Conservation (phyloP, 73 alveolate genomes). For the Paramecium tetraurelia region DNA sequence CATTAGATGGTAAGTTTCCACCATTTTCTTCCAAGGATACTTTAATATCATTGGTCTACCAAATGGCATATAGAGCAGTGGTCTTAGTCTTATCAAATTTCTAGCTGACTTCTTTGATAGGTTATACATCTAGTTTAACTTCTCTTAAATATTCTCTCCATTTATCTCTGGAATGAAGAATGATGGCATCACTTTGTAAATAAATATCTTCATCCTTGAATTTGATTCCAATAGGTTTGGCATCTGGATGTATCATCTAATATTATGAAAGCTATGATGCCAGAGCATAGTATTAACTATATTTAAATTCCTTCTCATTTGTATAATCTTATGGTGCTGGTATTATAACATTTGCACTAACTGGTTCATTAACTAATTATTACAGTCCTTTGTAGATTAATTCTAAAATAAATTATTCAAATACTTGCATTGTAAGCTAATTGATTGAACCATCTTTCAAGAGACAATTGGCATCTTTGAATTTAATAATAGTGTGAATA, state of each 20-base stretch:
- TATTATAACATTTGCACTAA: neutral
- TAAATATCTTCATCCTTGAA: conserved; percentile 30
- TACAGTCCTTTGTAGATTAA: neutral
- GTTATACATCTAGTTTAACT: neutral
- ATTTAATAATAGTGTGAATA: neutral
- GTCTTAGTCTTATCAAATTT: conserved; percentile 33
- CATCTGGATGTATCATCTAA: conserved; percentile 25
- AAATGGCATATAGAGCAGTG: neutral
- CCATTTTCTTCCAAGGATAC: neutral
- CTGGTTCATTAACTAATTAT: neutral
- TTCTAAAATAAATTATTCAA: neutral
- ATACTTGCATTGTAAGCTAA: neutral
- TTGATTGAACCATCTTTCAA: conserved; percentile 19
- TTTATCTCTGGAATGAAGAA: conserved; percentile 29
- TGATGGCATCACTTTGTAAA: neutral
- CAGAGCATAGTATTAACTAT: neutral
- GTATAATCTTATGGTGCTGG: neutral
- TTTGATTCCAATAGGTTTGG: neutral
- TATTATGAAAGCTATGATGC: conserved; percentile 9
- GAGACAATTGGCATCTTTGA: neutral
- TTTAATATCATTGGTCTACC: neutral
- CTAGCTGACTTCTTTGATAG: neutral
- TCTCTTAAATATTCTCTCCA: conserved; percentile 49
- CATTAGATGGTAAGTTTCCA: conserved; percentile 11
- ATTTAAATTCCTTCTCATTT: conserved; percentile 20